Percentiles rank a stretch among this genome's conserved stretches.
These are phyloP conservation scores for Alternaria panax DNA, from an alignment of 2,329 filamentous ascomycete species.

Conservation along the genomic window DNA sequence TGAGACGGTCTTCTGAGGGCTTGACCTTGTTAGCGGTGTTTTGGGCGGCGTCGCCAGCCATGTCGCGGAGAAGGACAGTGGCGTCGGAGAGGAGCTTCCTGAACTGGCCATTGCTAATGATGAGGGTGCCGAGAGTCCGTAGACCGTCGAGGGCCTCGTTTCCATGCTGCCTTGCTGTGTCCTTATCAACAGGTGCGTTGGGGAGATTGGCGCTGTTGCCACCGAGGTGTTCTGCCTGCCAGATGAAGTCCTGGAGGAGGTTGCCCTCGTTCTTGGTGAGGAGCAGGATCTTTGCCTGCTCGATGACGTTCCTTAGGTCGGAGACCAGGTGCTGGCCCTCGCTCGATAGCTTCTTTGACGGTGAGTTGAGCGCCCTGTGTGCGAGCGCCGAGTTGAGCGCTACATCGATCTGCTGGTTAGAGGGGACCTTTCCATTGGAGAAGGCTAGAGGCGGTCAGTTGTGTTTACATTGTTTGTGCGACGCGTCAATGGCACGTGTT, in stretches of 20 bases:
- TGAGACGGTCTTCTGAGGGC: constrained; percentile 77
- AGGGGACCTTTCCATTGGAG: constrained; percentile 86
- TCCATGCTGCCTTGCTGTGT: constrained; percentile 80
- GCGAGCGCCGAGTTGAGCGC: constrained; percentile 87
- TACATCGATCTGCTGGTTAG: constrained; percentile 95
- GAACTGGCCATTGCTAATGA: constrained; percentile 97
- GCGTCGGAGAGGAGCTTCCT: constrained; percentile 86
- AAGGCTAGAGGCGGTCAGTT: constrained; percentile 67
- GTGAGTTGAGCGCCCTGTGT: constrained; percentile 72
- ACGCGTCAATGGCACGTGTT: not conserved
- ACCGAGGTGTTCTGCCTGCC: constrained; percentile 82
- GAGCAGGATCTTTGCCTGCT: constrained; percentile 82
- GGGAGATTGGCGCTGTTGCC: constrained; percentile 68
- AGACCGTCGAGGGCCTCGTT: constrained; percentile 84
- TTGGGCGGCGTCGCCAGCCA: constrained; percentile 86
- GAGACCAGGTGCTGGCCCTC: constrained; percentile 82
- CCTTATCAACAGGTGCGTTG: constrained; percentile 74
- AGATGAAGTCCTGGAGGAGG: constrained; percentile 94
- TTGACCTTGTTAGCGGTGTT: constrained; percentile 78
- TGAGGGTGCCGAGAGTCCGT: constrained; percentile 83
- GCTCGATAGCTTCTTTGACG: constrained; percentile 77
- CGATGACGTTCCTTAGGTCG: constrained; percentile 80
- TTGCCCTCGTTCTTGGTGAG: constrained; percentile 96
- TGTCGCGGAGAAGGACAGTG: constrained; percentile 81
- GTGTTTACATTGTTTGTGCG: constrained; percentile 5